Percentiles rank a stretch among this genome's conserved stretches.
Evolutionary conservation across 202 grass and related monocot genomes (phyloP).

Genomic region (Saccharum hybrid): DNA sequence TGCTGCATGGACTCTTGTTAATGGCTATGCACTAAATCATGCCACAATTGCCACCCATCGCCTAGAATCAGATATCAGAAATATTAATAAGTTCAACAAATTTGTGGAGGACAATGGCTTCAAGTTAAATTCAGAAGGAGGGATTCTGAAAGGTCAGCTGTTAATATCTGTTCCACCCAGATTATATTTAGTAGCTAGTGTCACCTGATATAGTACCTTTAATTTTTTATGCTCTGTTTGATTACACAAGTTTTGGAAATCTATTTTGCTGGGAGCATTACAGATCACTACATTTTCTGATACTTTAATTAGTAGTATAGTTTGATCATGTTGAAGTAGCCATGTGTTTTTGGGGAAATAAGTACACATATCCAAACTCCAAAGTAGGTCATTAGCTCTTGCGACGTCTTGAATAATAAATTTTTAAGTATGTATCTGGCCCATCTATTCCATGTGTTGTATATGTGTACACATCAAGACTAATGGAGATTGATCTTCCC

Average conservation of each 20-base stretch:
- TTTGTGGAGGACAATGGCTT: constrained; percentile 90
- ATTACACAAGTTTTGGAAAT: neutral
- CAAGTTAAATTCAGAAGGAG: constrained; percentile 90
- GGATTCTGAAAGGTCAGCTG: constrained; percentile 81
- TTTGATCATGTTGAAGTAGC: constrained; percentile 16
- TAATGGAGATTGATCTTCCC: neutral
- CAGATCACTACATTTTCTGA: constrained; percentile 15
- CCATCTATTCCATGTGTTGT: neutral
- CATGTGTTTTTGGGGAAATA: neutral
- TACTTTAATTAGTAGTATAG: neutral
- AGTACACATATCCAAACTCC: neutral
- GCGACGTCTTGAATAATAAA: neutral
- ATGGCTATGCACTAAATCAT: constrained; percentile 98
- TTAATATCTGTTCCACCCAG: constrained; percentile 29
- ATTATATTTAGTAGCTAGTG: constrained; percentile 31
- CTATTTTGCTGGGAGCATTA: constrained; percentile 17
- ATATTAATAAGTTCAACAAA: constrained; percentile 74
- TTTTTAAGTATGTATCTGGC: neutral
- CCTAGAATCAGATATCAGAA: constrained; percentile 79
- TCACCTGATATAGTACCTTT: neutral
- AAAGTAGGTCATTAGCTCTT: neutral
- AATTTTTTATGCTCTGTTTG: neutral
- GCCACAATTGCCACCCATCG: constrained; percentile 77
- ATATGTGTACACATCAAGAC: neutral
- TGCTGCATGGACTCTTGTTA: constrained; percentile 95